These are phyloP conservation scores for Chlorencoelia australis DNA, from an alignment of 2,329 filamentous ascomycete genomes.

Conservation along the genomic window DNA sequence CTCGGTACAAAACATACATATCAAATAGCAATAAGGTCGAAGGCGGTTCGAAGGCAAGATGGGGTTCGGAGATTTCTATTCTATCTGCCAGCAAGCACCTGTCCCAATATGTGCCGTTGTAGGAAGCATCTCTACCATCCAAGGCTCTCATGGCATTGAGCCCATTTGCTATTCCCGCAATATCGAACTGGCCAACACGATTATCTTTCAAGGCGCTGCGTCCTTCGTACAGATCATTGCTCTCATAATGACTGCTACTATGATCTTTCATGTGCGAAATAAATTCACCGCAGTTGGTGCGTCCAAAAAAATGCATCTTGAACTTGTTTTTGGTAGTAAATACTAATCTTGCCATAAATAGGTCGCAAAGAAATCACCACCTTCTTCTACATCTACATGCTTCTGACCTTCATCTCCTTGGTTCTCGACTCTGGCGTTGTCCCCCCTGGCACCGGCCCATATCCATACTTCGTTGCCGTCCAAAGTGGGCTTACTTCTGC, in stretches of 20 bases:
- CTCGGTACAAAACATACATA: slow-evolving; percentile 13
- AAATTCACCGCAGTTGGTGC: slow-evolving; percentile 97
- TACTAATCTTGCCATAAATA: slow-evolving; percentile 22
- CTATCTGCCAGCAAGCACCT: slow-evolving; percentile 74
- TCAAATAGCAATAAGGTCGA: slow-evolving; percentile 4
- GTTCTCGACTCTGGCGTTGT: slow-evolving; percentile 89
- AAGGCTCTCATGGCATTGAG: slow-evolving; percentile 66
- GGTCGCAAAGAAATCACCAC: slow-evolving; percentile 63
- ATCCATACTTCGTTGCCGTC: slow-evolving; percentile 82
- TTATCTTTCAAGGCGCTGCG: slow-evolving; percentile 91
- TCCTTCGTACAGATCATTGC: slow-evolving; percentile 89
- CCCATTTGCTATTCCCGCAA: slow-evolving; percentile 88
- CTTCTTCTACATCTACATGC: slow-evolving; percentile 96
- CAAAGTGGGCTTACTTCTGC: slow-evolving; percentile 81
- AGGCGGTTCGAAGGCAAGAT: slow-evolving; percentile 39
- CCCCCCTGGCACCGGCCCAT: slow-evolving; percentile 68
- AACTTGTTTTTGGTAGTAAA: slow-evolving; percentile 5
- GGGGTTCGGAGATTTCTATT: slow-evolving; percentile 84
- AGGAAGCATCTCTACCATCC: slow-evolving; percentile 61
- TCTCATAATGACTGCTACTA: slow-evolving; percentile 85
- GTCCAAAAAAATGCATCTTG: slow-evolving; percentile 26
- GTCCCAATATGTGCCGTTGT: slow-evolving; percentile 82
- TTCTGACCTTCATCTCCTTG: slow-evolving; percentile 79
- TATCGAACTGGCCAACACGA: slow-evolving; percentile 93
- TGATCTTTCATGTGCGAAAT: slow-evolving; percentile 92